Conservation (phyloP, 345 rosid species). For the Cardiospermum halicacabum region DNA sequence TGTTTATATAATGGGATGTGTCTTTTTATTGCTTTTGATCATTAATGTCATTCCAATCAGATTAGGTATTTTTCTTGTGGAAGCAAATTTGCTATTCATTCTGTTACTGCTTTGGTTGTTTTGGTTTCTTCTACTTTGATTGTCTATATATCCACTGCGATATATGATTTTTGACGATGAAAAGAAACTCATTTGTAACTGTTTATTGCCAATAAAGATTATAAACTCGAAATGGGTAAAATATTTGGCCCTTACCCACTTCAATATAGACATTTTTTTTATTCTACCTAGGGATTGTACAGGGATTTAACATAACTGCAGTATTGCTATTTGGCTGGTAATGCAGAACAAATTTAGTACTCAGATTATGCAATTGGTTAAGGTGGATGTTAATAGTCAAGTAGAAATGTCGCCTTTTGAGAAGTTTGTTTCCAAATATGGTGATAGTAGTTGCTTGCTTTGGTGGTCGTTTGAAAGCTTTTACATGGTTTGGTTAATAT, state of each 20-base stretch:
- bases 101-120: slow-evolving; percentile 51
- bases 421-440: background rate
- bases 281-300: background rate
- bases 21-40: slow-evolving; percentile 81
- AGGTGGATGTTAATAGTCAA: background rate
- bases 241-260: background rate
- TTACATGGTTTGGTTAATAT: background rate
- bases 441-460: background rate
- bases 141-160: slow-evolving; percentile 70
- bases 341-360: background rate
- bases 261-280: background rate
- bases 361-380: background rate
- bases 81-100: slow-evolving; percentile 53
- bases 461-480: background rate
- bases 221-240: background rate
- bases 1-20: slow-evolving; percentile 91
- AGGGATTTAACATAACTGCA: background rate
- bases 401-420: background rate
- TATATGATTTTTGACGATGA: slow-evolving; percentile 81
- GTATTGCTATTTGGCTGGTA: background rate
- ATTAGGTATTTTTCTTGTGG: slow-evolving; percentile 86
- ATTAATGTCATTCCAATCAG: slow-evolving; percentile 82
- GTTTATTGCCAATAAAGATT: background rate
- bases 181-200: background rate
- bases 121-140: slow-evolving; percentile 75